Evolutionary conservation across 2,329 filamentous ascomycete genomes (phyloP).

Genomic region (Monosporascus sp.): DNA sequence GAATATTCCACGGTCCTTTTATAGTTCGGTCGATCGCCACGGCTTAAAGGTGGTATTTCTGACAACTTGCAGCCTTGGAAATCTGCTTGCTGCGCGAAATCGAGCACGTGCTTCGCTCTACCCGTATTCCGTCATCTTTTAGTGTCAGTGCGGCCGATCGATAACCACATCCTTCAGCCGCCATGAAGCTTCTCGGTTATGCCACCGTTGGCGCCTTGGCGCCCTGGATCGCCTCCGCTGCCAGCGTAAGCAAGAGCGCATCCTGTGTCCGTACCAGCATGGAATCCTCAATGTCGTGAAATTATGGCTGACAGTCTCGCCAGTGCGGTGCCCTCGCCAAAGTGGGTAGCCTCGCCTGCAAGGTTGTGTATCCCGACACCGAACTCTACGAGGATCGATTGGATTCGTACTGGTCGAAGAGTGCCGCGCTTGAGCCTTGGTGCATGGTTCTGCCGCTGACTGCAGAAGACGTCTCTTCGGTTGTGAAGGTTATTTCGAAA

Average conservation of each 20-base stretch:
- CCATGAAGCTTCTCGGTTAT: neutral
- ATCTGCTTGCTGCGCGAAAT: neutral
- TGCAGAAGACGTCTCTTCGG: conserved; percentile 31
- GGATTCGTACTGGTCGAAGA: conserved; percentile 32
- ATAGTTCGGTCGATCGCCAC: too few relatives aligned
- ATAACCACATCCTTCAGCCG: neutral
- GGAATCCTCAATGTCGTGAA: too few relatives aligned
- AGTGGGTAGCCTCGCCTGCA: neutral
- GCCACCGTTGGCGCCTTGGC: neutral
- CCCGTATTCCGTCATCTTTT: neutral
- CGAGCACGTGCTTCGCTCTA: neutral
- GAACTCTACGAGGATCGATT: conserved; percentile 6
- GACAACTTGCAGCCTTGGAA: too few relatives aligned
- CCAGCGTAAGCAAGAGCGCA: neutral
- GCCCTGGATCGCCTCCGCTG: neutral
- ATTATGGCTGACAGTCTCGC: neutral
- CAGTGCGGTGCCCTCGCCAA: neutral
- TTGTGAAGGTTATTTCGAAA: conserved; percentile 28
- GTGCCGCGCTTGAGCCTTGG: conserved; percentile 30
- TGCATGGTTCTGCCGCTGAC: conserved; percentile 31
- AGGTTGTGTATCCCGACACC: neutral
- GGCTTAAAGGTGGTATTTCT: too few relatives aligned
- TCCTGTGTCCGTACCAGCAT: neutral
- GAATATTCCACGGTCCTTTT: too few relatives aligned
- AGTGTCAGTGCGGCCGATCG: neutral